Conservation (phyloP, 768 basidiomycete species). For the Rhodotorula babjevae region DNA sequence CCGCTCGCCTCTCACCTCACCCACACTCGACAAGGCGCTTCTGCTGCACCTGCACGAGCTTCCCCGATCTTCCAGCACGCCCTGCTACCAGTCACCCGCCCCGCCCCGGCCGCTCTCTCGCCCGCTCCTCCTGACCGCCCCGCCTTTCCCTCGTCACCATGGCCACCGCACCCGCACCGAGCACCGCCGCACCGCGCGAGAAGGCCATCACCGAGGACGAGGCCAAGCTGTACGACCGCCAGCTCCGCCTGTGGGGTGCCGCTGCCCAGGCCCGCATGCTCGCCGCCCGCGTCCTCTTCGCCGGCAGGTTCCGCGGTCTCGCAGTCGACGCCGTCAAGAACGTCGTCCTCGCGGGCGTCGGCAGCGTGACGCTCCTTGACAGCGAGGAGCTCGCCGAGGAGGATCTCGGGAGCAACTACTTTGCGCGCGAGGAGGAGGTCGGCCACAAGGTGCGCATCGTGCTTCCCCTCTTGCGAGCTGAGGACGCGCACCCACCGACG, state of each 20-base stretch:
- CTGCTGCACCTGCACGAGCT: too few relatives aligned
- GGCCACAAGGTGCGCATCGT: conserved; percentile 76
- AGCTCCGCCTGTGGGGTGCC: conserved; percentile 85
- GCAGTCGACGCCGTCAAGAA: conserved; percentile 94
- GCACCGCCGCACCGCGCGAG: not conserved
- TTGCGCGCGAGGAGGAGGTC: conserved; percentile 88
- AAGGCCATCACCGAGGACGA: conserved; percentile 38
- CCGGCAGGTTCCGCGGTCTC: conserved; percentile 40
- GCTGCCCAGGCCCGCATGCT: conserved; percentile 71
- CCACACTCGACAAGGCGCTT: too few relatives aligned
- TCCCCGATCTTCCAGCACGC: too few relatives aligned
- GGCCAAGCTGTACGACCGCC: conserved; percentile 73
- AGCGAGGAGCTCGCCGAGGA: conserved; percentile 66
- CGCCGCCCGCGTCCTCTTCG: conserved; percentile 82
- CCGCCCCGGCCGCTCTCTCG: too few relatives aligned
- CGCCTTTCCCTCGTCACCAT: not conserved
- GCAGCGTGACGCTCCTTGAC: conserved; percentile 80
- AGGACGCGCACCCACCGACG: too few relatives aligned
- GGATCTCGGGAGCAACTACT: conserved; percentile 87
- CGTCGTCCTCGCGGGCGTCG: conserved; percentile 92
- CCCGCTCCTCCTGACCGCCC: not conserved
- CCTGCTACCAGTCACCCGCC: too few relatives aligned
- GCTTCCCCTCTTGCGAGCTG: too few relatives aligned
- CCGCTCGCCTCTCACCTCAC: too few relatives aligned
- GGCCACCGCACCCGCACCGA: not conserved